phyloP scores from a whole-genome alignment of 495 filamentous ascomycete species.

The Penicillium silybi region DNA sequence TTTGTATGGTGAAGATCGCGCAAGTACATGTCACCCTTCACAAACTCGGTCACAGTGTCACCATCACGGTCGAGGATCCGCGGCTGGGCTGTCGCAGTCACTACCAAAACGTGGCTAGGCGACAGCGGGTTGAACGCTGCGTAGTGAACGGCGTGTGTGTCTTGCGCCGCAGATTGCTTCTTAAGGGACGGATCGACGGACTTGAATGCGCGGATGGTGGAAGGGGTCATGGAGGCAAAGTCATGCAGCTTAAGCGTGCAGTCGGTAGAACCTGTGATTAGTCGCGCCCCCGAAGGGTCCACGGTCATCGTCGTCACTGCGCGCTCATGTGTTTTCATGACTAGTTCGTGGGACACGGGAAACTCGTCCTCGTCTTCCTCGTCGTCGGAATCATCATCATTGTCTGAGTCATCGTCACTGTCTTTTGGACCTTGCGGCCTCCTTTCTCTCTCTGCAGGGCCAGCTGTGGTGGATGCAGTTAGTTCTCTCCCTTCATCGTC shows the following conservation, averaged over 20 bases:
- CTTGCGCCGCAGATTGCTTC: slow-evolving; percentile 67
- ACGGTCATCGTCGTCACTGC: slow-evolving; percentile 79
- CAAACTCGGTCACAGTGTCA: slow-evolving; percentile 76
- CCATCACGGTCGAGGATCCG: slow-evolving; percentile 88
- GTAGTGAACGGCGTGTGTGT: slow-evolving; percentile 83
- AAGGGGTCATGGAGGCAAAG: slow-evolving; percentile 91
- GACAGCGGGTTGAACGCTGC: slow-evolving; percentile 81
- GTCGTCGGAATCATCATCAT: slow-evolving; percentile 56
- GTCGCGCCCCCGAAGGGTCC: slow-evolving; percentile 77
- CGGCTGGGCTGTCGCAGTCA: slow-evolving; percentile 83
- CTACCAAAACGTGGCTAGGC: slow-evolving; percentile 76
- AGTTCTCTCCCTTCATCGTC: slow-evolving; percentile 20
- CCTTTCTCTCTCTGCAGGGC: slow-evolving; percentile 17
- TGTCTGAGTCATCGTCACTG: slow-evolving; percentile 50
- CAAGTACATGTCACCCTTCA: slow-evolving; percentile 97
- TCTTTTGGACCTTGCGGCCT: slow-evolving; percentile 24
- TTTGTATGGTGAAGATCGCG: slow-evolving; percentile 96
- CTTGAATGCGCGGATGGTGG: slow-evolving; percentile 88
- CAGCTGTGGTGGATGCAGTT: slow-evolving; percentile 11
- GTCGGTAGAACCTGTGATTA: slow-evolving; percentile 87
- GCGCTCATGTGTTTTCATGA: slow-evolving; percentile 87
- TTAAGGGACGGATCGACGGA: slow-evolving; percentile 80
- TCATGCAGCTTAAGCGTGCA: slow-evolving; percentile 91
- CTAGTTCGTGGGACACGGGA: slow-evolving; percentile 87
- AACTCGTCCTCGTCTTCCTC: slow-evolving; percentile 83